Conservation (phyloP, 2,329 filamentous ascomycete genomes). For the Teratosphaeria nubilosa region DNA sequence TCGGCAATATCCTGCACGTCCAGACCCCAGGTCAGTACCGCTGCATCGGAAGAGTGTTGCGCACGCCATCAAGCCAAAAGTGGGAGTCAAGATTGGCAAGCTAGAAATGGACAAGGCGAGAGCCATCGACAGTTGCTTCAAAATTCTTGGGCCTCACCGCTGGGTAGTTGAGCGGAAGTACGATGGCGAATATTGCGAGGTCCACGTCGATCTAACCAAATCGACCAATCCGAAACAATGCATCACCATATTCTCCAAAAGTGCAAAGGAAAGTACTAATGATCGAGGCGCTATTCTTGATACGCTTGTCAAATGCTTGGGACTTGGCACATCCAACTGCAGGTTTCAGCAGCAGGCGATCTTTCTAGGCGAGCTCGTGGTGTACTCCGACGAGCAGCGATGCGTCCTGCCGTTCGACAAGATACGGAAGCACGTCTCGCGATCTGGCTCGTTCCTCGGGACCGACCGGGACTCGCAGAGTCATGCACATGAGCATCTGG, state of each 20-base stretch:
- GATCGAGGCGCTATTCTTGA: conserved; percentile 56
- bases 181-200: conserved; percentile 79
- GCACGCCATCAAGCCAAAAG: conserved; percentile 26
- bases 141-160: conserved; percentile 48
- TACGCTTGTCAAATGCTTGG: conserved; percentile 54
- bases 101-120: conserved; percentile 36
- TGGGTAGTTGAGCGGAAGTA: conserved; percentile 75
- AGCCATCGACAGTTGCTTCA: conserved; percentile 61
- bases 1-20: conserved; percentile 27
- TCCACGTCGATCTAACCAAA: conserved; percentile 63
- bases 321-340: conserved; percentile 49
- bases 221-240: conserved; percentile 29
- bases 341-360: conserved; percentile 58
- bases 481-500: conserved; percentile 46
- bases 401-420: conserved; percentile 68
- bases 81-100: conserved; percentile 38
- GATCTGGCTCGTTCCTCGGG: conserved; percentile 61
- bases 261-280: conserved; percentile 74
- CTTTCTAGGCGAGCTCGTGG: conserved; percentile 71
- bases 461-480: conserved; percentile 56
- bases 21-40: conserved; percentile 23
- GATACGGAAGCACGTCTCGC: conserved; percentile 67
- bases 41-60: conserved; percentile 30
- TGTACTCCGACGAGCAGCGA: conserved; percentile 58
- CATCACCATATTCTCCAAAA: conserved; percentile 83